Percentiles rank a stretch among this genome's conserved stretches.
phyloP scores from a whole-genome alignment of 257 asterid genomes.

The Cynanchum wilfordii region DNA sequence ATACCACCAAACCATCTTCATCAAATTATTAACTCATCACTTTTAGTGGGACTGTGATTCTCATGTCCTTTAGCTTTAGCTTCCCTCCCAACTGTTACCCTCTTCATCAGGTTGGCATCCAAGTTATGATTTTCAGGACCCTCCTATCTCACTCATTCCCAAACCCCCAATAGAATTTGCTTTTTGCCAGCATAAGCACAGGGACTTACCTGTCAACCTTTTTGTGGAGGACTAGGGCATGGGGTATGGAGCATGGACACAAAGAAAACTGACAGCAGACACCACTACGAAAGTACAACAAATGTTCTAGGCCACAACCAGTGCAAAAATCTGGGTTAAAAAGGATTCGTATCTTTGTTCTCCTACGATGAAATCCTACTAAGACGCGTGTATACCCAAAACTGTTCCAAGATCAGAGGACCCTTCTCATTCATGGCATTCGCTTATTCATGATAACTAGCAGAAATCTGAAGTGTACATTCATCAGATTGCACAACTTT shows the following conservation, averaged over 20 bases:
- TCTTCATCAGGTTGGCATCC: not conserved
- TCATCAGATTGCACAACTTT: not conserved
- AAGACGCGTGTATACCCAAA: not conserved
- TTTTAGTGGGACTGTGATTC: not conserved
- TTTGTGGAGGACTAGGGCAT: not conserved
- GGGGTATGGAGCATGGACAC: not conserved
- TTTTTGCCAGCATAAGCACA: not conserved
- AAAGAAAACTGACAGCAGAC: not conserved
- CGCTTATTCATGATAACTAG: not conserved
- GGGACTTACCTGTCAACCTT: not conserved
- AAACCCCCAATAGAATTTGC: not conserved
- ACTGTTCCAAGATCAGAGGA: not conserved
- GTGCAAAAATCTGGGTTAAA: not conserved
- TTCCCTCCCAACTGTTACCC: not conserved
- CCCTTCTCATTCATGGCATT: not conserved
- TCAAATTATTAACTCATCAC: not conserved
- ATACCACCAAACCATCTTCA: not conserved
- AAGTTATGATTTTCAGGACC: not conserved
- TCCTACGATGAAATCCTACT: not conserved
- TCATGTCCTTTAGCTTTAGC: not conserved
- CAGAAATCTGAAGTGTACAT: not conserved
- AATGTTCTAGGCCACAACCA: not conserved
- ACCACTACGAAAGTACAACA: not conserved
- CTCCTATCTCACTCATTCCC: not conserved
- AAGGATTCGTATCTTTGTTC: not conserved